A percentile compares a stretch with the other conserved stretches of the same genome.
phyloP scores from a whole-genome alignment of 2,329 filamentous ascomycete genomes.

The Cercospora zeae-maydis region DNA sequence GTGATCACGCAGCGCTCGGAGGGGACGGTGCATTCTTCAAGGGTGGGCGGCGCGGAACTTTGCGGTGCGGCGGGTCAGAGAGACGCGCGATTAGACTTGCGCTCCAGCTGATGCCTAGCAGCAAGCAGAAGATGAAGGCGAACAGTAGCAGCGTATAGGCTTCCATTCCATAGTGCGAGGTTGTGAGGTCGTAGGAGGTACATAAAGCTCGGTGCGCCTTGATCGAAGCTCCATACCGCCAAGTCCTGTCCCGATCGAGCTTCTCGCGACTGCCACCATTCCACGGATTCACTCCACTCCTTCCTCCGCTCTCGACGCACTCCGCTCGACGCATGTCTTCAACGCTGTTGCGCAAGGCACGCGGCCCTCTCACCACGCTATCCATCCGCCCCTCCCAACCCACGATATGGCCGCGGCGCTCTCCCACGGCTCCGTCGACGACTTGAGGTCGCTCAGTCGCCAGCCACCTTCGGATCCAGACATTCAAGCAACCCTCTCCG shows the following conservation, averaged over 20 bases:
- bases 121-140: slow-evolving; percentile 13
- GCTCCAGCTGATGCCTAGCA: slow-evolving; percentile 16
- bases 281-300: neutral
- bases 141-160: slow-evolving; percentile 12
- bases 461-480: slow-evolving; percentile 52
- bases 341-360: neutral
- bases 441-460: slow-evolving; percentile 35
- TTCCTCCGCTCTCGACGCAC: neutral
- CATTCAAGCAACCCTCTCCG: slow-evolving; percentile 62
- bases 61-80: neutral
- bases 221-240: neutral
- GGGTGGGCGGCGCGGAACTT: neutral
- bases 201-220: neutral
- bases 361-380: neutral
- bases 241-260: neutral
- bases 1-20: neutral
- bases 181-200: no score
- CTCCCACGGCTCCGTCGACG: slow-evolving; percentile 24
- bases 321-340: neutral
- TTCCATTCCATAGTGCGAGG: slow-evolving; percentile 14
- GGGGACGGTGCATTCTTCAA: neutral
- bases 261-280: slow-evolving; percentile 1
- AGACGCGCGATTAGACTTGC: slow-evolving; percentile 12
- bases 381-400: neutral
- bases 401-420: slow-evolving; percentile 24